Evolutionary conservation across 2,329 filamentous ascomycete species (phyloP), one percentile per base, ranked within the genome.

Genomic region (Colletotrichum lini): DNA sequence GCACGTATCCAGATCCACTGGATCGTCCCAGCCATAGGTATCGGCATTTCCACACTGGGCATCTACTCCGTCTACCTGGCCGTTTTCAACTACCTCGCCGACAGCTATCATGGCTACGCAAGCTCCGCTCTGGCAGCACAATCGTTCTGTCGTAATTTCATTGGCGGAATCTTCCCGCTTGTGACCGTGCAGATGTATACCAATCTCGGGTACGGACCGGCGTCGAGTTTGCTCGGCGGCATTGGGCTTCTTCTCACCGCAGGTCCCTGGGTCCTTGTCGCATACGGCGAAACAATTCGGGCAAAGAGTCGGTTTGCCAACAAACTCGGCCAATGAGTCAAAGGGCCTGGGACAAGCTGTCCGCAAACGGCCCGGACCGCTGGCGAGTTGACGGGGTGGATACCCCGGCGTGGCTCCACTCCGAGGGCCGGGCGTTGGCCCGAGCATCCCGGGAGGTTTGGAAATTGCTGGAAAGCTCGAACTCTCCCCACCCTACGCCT

Each of bases 101-200:
- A 91, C 75, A 84, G 85, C 0, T 91, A 90, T 74, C 30, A 18
- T 21, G 35, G 18, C 4, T 57, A n/a, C 47, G 42, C 23, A 30
- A 40, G 57, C 49, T 96, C 93, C 0, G 94, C 95, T 0, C 84
- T 98, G 6, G 94, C 95, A 0, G 94, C 94, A 1, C 94, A 97
- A 82, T 93, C 90, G n/a, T 96, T 93, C 79, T 95, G 93, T 76
- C 89, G 95, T 15, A 98, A 98, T 78, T 84, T 97, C 2, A 83
- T 98, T 0, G 94, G 91, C 13, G 95, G 94, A 2, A 81, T 90
- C 0, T 97, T 98, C 74, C 94, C 95, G 0, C 84, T 98, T 0
- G 88, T 97, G 16, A 94, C 93, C 0, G 84, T 85, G 4, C 85
- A 89, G 63, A 88, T 98, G 86, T 97, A 95, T 77, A 86, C 81